These are phyloP conservation scores for Fulvia fulva DNA, from an alignment of 2,329 filamentous ascomycete genomes.

Conservation along the genomic window DNA sequence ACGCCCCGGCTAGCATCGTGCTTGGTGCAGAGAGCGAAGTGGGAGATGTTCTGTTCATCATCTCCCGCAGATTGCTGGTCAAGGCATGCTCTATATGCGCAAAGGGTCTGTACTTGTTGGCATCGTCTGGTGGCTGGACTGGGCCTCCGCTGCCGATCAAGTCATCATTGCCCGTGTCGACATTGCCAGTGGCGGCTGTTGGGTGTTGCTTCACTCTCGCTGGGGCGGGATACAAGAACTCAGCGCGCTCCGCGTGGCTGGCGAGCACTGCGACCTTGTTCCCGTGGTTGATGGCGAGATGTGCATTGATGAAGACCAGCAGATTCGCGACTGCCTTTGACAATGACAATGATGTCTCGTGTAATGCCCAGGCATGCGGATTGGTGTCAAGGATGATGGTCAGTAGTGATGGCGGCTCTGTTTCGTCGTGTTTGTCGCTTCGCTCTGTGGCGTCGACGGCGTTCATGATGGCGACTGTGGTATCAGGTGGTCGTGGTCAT, in stretches of 20 bases:
- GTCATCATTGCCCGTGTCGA: constrained; percentile 26
- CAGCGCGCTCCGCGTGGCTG: constrained; percentile 78
- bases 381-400: constrained; percentile 94
- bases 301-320: constrained; percentile 94
- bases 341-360: constrained; percentile 70
- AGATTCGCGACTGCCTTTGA: constrained; percentile 82
- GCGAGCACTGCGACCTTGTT: constrained; percentile 92
- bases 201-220: constrained; percentile 13
- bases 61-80: constrained; percentile 65
- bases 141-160: constrained; percentile 19
- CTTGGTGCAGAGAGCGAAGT: constrained; percentile 65
- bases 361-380: constrained; percentile 83
- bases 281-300: constrained; percentile 86
- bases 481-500: background rate
- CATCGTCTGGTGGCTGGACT: constrained; percentile 42
- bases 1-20: constrained; percentile 83
- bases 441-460: constrained; percentile 58
- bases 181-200: constrained; percentile 28
- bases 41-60: constrained; percentile 66
- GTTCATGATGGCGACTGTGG: constrained; percentile 49
- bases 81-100: constrained; percentile 80
- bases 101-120: constrained; percentile 94
- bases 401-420: constrained; percentile 70
- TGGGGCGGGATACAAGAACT: constrained; percentile 79
- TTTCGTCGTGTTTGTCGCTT: constrained; percentile 28